Conservation (phyloP, 371 early-diverging fungal genomes). For the Edhazardia aedis region DNA sequence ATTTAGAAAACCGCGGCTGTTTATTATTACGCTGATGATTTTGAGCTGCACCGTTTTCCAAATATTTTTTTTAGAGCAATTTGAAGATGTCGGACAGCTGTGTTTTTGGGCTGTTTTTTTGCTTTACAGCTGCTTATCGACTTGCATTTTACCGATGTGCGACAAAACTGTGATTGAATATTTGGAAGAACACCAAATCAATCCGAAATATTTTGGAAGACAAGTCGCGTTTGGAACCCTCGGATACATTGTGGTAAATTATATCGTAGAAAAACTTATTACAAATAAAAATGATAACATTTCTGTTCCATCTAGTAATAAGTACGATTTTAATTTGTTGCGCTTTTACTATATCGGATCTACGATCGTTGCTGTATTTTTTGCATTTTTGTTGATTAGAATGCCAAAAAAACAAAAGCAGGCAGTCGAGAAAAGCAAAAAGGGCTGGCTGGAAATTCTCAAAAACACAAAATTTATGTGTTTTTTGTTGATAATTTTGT, state of each 20-base stretch:
- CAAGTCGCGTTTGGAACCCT: slow-evolving; percentile 47
- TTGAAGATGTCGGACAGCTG: too few species aligned
- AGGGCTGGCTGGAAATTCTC: not conserved
- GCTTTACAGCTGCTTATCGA: too few species aligned
- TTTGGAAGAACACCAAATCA: slow-evolving; percentile 24
- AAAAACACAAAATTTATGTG: slow-evolving; percentile 28
- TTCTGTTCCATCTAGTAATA: not conserved
- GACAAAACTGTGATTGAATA: slow-evolving; percentile 43
- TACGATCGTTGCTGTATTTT: slow-evolving; percentile 10
- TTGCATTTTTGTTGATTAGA: slow-evolving; percentile 6
- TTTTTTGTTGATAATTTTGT: slow-evolving; percentile 46
- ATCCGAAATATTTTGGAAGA: slow-evolving; percentile 40
- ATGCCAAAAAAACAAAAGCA: not conserved
- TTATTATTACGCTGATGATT: too few species aligned
- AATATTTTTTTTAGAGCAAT: too few species aligned
- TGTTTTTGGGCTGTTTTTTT: too few species aligned
- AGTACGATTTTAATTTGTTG: slow-evolving; percentile 25
- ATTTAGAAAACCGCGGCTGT: too few species aligned
- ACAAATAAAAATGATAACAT: slow-evolving; percentile 24
- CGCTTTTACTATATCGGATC: slow-evolving; percentile 18
- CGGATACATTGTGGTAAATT: slow-evolving; percentile 33
- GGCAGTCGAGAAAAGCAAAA: not conserved
- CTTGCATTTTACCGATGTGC: too few species aligned
- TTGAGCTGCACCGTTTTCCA: too few species aligned
- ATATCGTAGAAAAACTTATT: not conserved